Evolutionary conservation across 441 rosid species (phyloP).

Genomic region (Biscutella laevigata): DNA sequence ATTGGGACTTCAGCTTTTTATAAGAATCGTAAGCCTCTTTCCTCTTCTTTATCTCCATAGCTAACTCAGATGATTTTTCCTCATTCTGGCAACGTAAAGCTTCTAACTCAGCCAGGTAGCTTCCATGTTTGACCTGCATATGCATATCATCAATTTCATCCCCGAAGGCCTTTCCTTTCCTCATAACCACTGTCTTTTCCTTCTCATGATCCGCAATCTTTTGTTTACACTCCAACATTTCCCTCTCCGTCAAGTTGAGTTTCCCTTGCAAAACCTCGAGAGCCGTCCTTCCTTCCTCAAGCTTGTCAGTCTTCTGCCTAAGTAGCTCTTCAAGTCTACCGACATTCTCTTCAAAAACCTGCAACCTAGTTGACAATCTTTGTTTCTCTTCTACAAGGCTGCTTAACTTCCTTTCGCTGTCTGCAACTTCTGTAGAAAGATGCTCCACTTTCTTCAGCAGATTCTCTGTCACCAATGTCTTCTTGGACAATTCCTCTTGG

Average conservation of each 20-base stretch:
- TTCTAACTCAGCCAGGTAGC: constrained; percentile 18
- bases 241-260: constrained; percentile 27
- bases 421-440: constrained; percentile 19
- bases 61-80: constrained; percentile 37
- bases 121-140: constrained; percentile 3
- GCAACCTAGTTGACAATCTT: constrained; percentile 26
- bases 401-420: constrained; percentile 28
- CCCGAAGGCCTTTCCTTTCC: constrained; percentile 26
- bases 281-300: constrained; percentile 31
- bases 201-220: constrained; percentile 35
- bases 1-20: constrained; percentile 63
- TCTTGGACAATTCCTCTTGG: constrained; percentile 35
- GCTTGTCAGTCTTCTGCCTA: constrained; percentile 31
- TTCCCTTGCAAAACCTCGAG: constrained; percentile 33
- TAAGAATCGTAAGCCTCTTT: constrained; percentile 31
- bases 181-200: constrained; percentile 25
- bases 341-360: constrained; percentile 35
- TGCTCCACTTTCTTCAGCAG: constrained; percentile 29
- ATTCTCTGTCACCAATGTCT: constrained; percentile 30
- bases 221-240: constrained; percentile 30
- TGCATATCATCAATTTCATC: background rate
- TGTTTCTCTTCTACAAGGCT: constrained; percentile 33
- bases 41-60: constrained; percentile 39
- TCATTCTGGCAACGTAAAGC: constrained; percentile 35
- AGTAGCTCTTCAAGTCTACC: constrained; percentile 35